phyloP scores from a whole-genome alignment of 345 rosid genomes.

The Erucastrum elatum region DNA sequence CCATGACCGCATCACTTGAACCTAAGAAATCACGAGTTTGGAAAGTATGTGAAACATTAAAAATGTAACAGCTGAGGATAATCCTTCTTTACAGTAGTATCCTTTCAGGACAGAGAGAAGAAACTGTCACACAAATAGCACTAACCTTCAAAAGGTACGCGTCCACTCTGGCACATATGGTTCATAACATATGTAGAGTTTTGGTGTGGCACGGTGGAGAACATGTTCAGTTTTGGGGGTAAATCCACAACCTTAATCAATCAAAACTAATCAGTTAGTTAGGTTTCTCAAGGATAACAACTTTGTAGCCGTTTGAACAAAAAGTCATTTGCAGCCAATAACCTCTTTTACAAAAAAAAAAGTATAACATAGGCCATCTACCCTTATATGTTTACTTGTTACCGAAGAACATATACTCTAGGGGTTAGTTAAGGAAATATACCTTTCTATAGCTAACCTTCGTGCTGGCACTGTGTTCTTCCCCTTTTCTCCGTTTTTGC shows the following conservation, averaged over 20 bases:
- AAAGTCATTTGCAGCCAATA: neutral
- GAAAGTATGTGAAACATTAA: neutral
- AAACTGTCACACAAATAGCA: constrained; percentile 7
- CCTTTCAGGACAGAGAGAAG: neutral
- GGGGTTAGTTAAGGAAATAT: neutral
- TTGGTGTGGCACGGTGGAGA: constrained; percentile 53
- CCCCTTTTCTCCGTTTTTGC: neutral
- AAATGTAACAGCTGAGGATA: neutral
- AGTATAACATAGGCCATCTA: neutral
- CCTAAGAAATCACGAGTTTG: constrained; percentile 45
- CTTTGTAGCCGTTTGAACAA: neutral
- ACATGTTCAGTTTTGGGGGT: constrained; percentile 55
- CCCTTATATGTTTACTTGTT: neutral
- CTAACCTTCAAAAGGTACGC: constrained; percentile 65
- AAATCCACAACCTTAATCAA: constrained; percentile 71
- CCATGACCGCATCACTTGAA: constrained; percentile 55
- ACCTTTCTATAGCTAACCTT: neutral
- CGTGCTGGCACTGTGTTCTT: neutral
- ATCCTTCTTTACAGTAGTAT: neutral
- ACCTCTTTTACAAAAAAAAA: neutral
- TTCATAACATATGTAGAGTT: constrained; percentile 52
- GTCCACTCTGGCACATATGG: constrained; percentile 46
- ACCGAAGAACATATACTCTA: neutral
- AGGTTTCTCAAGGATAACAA: neutral
- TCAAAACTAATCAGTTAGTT: neutral